phyloP scores from a whole-genome alignment of 352 stramenopile species.

The Phytopythium sindhum region DNA sequence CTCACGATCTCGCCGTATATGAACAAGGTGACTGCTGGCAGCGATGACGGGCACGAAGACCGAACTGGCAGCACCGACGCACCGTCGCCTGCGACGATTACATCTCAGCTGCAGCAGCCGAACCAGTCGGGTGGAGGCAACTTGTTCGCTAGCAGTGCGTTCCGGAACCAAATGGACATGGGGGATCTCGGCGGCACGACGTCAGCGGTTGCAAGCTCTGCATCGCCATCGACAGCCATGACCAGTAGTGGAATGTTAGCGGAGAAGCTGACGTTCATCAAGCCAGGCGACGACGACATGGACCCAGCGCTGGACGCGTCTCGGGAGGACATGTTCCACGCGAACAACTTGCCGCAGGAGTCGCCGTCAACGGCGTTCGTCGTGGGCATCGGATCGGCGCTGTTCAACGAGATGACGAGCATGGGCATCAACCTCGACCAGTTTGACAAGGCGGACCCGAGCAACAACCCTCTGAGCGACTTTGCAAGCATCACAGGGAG shows the following conservation, averaged over 20 bases:
- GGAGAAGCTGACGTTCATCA: constrained; percentile 34
- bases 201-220: not conserved
- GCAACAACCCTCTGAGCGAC: constrained; percentile 28
- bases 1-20: constrained; percentile 74
- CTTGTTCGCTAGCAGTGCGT: constrained; percentile 69
- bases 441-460: constrained; percentile 41
- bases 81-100: constrained; percentile 4
- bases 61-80: constrained; percentile 1
- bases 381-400: constrained; percentile 38
- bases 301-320: constrained; percentile 21
- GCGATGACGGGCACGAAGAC: constrained; percentile 13
- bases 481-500: constrained; percentile 33
- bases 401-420: constrained; percentile 76
- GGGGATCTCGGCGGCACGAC: constrained; percentile 17
- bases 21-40: constrained; percentile 53
- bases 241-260: constrained; percentile 9
- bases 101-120: constrained; percentile 19
- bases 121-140: constrained; percentile 32
- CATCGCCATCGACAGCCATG: not conserved
- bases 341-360: constrained; percentile 6
- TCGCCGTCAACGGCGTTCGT: constrained; percentile 13
- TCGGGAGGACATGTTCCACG: constrained; percentile 3
- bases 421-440: constrained; percentile 70
- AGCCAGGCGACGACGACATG: constrained; percentile 26
- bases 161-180: constrained; percentile 70